phyloP scores from a whole-genome alignment of 805 yeast species.

The Gaillardinia entomophila region DNA sequence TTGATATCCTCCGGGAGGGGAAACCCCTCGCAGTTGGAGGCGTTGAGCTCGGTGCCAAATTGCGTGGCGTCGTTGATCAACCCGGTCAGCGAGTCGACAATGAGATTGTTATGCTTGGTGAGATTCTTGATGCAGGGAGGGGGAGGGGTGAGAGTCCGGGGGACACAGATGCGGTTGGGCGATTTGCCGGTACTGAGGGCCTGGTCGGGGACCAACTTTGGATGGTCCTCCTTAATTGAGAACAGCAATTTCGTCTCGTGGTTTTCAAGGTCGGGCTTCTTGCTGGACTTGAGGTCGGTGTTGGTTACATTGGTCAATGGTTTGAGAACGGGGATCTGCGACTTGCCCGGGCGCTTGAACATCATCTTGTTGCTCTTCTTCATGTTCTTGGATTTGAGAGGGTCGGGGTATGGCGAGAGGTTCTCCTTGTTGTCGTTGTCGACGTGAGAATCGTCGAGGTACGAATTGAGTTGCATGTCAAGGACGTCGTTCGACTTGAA shows the following conservation, averaged over 20 bases:
- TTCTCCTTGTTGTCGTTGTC: conserved; percentile 27
- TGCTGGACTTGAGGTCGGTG: conserved; percentile 4
- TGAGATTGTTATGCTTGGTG: conserved; percentile 29
- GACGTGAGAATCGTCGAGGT: conserved; percentile 6
- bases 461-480: conserved; percentile 11
- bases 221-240: not conserved
- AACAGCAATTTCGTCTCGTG: not conserved
- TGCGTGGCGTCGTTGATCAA: conserved; percentile 57
- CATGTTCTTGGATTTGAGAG: conserved; percentile 14
- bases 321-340: conserved; percentile 21
- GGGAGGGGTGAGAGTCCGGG: conserved; percentile 21
- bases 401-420: conserved; percentile 17
- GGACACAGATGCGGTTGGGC: conserved; percentile 41
- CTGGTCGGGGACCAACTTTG: no score
- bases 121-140: conserved; percentile 26
- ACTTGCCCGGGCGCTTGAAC: conserved; percentile 12
- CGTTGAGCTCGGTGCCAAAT: conserved; percentile 64
- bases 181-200: conserved; percentile 10
- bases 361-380: conserved; percentile 9
- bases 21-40: conserved; percentile 56
- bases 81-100: conserved; percentile 62
- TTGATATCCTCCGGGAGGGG: conserved; percentile 53
- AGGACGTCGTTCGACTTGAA: conserved; percentile 16
- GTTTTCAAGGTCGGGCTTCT: no score
- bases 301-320: conserved; percentile 17